Evolutionary conservation across 495 filamentous ascomycete genomes (phyloP).

Genomic region (Copromyces sp.): DNA sequence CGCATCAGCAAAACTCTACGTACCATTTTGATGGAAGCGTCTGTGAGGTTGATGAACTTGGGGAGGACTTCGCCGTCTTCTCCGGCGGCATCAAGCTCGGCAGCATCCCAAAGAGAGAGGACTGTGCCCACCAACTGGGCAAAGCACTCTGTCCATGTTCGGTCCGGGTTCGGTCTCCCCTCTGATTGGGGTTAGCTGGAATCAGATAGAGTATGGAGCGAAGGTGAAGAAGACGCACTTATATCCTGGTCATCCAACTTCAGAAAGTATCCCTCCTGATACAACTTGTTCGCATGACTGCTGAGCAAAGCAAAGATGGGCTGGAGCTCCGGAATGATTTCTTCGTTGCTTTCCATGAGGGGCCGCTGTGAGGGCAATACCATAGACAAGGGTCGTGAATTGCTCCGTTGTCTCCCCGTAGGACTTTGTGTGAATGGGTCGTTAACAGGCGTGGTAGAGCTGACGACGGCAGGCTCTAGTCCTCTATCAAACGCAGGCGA

Average conservation of each 20-base stretch:
- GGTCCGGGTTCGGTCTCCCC: conserved; percentile 73
- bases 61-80: conserved; percentile 78
- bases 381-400: conserved; percentile 48
- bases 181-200: conserved; percentile 41
- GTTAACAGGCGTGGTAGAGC: conserved; percentile 13
- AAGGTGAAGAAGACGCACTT: conserved; percentile 43
- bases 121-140: conserved; percentile 93
- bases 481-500: conserved; percentile 18
- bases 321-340: conserved; percentile 84
- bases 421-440: conserved; percentile 16
- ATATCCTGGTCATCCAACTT: conserved; percentile 90
- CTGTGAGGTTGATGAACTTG: conserved; percentile 93
- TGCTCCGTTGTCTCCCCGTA: conserved; percentile 17
- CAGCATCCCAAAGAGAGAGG: conserved; percentile 90
- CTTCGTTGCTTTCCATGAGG: conserved; percentile 68
- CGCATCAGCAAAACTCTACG: neutral
- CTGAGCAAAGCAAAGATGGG: conserved; percentile 92
- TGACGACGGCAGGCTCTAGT: conserved; percentile 13
- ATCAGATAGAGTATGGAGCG: conserved; percentile 3
- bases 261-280: conserved; percentile 94
- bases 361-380: conserved; percentile 80
- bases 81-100: conserved; percentile 79
- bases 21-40: conserved; percentile 97
- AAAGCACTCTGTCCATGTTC: conserved; percentile 94
- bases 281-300: conserved; percentile 91